A percentile compares a stretch with the other conserved stretches of the same genome.
These are phyloP conservation scores for Exophiala aquamarina DNA, from an alignment of 2,329 filamentous ascomycete genomes.

Conservation along the genomic window DNA sequence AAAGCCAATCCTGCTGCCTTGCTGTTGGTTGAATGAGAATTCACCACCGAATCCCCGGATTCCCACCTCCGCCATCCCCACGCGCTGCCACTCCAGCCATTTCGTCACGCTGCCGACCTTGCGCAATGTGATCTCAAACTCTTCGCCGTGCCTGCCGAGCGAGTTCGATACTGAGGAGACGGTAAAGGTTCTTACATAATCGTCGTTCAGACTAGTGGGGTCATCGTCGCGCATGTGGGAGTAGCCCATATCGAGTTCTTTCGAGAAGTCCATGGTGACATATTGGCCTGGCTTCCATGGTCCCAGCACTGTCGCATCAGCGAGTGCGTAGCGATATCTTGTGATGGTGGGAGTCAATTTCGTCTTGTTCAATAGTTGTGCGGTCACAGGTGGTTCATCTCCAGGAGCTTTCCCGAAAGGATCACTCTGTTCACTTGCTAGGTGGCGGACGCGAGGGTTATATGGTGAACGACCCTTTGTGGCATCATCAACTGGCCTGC, in stretches of 20 bases:
- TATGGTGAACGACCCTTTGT: conserved; percentile 62
- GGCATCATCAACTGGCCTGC: conserved; percentile 50
- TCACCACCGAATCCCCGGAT: conserved; percentile 73
- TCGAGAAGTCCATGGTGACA: conserved; percentile 70
- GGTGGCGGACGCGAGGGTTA: conserved; percentile 69
- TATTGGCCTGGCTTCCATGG: conserved; percentile 73
- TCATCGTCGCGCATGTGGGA: conserved; percentile 82
- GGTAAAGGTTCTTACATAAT: conserved; percentile 81
- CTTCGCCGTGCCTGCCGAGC: conserved; percentile 36
- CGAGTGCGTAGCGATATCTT: conserved; percentile 61
- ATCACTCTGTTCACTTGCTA: conserved; percentile 57
- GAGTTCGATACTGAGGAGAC: conserved; percentile 61
- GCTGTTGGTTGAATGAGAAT: conserved; percentile 47
- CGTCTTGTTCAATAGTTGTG: conserved; percentile 60
- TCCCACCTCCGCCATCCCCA: conserved; percentile 60
- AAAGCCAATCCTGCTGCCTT: conserved; percentile 53
- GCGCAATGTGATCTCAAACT: conserved; percentile 72
- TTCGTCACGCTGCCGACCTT: conserved; percentile 68
- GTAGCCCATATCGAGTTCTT: conserved; percentile 71
- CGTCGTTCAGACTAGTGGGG: conserved; percentile 77
- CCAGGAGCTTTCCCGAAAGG: conserved; percentile 6
- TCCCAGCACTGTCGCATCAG: conserved; percentile 32
- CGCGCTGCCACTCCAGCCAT: conserved; percentile 61
- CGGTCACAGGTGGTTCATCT: conserved; percentile 37
- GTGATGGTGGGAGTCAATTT: conserved; percentile 65